Evolutionary conservation across 768 basidiomycete species (phyloP), one percentile per base, ranked within the genome.

Genomic region (Mrakia blollopis): DNA sequence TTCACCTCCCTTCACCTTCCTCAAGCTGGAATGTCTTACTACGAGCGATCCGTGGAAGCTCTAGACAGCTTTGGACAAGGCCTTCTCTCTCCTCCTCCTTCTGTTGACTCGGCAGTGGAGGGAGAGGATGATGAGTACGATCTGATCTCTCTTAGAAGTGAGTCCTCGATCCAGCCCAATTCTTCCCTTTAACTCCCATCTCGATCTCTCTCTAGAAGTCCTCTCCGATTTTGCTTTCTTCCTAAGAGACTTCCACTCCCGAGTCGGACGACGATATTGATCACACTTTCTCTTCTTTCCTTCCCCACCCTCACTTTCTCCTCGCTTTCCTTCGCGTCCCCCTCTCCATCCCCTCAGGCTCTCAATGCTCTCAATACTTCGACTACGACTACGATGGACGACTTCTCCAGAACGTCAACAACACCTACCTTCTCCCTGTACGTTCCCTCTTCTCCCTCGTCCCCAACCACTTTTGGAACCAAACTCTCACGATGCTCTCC

Each of bases 401-500:
- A 23, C 73, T 74, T 14, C 44, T 65, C 0, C 73, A 74, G 73
- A 65, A 63, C 30, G 30, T 32, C 37, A 74, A 74, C 62, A 44
- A 74, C 62, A 74, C 62, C 25, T 74, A 74, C 62, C 62, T 74
- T 9, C 47, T 74, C 0, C 73, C 73, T 3, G 73, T 74, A 23
- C 39, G 73, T 67, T n/a, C n/a, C n/a, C n/a, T 30, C 39, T 23
- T 30, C 62, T 28, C 35, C 47, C 47, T 50, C 47, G 16, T 50
- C 47, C 47, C 47, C 47, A 50, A 50, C 47, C 14, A 2, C 14
- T 50, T 50, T 50, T 50, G 11, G 18, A 50, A 50, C 47, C 47
- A 50, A 50, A 50, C 47, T 50, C 47, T 50, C 16, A 50, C 47
- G 47, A 18, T 65, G 63, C 23, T 39, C 65, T 39, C 18, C 39